Percentiles rank a stretch among this genome's conserved stretches.
Conservation (phyloP, 192 early-diverging fungal genomes). For the Phlyctochytrium planicorne region DNA sequence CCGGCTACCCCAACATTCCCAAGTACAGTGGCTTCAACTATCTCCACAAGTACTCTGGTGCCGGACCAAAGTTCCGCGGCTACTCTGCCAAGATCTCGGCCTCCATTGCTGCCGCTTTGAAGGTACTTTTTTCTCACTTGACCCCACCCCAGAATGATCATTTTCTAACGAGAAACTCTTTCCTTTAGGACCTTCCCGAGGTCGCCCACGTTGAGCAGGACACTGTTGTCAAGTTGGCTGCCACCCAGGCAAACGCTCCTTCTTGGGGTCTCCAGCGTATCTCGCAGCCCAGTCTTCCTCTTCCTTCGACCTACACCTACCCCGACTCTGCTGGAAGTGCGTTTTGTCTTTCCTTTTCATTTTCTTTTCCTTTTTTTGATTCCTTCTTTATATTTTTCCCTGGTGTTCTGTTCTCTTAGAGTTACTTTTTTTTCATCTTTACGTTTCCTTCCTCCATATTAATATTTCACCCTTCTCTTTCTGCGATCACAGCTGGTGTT, state of each 20-base stretch:
- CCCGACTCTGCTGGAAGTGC: conserved; percentile 34
- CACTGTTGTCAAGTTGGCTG: conserved; percentile 21
- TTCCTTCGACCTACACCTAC: conserved; percentile 48
- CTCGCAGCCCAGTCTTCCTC: conserved; percentile 37
- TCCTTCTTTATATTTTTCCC: no score
- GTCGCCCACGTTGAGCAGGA: conserved; percentile 44
- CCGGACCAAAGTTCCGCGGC: neutral
- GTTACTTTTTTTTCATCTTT: neutral
- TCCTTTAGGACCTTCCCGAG: conserved; percentile 13
- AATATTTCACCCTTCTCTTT: neutral
- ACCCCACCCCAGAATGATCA: no score
- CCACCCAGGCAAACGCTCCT: conserved; percentile 24
- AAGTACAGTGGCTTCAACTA: neutral
- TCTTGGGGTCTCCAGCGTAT: conserved; percentile 51
- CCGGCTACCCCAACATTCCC: neutral
- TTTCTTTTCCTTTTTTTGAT: conserved; percentile 1
- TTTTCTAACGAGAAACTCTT: conserved; percentile 5
- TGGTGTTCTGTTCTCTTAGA: no score
- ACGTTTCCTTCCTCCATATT: neutral
- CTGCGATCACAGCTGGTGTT: neutral
- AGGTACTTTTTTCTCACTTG: neutral
- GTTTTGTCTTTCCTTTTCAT: neutral
- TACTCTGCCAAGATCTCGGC: neutral
- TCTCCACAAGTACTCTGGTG: neutral
- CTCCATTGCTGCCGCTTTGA: neutral